A percentile compares a stretch with the other conserved stretches of the same genome.
Evolutionary conservation across 805 yeast species (phyloP).

Genomic region (Diddensiella caesifluorescens): DNA sequence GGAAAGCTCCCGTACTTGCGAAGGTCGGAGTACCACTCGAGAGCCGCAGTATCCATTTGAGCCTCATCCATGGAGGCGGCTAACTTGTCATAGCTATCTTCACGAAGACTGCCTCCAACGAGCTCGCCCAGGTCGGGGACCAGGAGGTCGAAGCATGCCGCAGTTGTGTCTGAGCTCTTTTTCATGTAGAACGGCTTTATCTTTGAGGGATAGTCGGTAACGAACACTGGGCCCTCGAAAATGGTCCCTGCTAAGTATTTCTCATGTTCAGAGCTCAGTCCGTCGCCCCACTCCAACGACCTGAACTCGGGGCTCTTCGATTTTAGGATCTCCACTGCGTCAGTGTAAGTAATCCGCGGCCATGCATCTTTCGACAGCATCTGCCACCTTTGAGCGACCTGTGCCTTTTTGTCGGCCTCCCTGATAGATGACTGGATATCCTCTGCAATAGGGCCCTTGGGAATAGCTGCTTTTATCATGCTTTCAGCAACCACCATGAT

Average conservation of each 20-base stretch:
- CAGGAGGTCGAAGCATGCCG: slow-evolving; percentile 83
- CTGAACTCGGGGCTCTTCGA: slow-evolving; percentile 22
- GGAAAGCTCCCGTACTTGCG: slow-evolving; percentile 79
- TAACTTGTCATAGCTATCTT: slow-evolving; percentile 51
- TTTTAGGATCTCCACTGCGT: slow-evolving; percentile 59
- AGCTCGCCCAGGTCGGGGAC: slow-evolving; percentile 92
- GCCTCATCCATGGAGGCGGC: slow-evolving; percentile 45
- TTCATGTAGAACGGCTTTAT: slow-evolving; percentile 94
- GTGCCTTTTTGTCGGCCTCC: slow-evolving; percentile 33
- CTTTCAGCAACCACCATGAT: slow-evolving; percentile 61
- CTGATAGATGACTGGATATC: slow-evolving; percentile 29
- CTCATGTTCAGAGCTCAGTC: slow-evolving; percentile 80
- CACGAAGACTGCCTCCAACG: slow-evolving; percentile 92
- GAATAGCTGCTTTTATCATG: slow-evolving; percentile 56
- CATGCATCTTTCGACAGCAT: slow-evolving; percentile 46
- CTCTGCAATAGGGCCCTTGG: slow-evolving; percentile 19
- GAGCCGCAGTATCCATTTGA: slow-evolving; percentile 48
- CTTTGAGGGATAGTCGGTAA: slow-evolving; percentile 75
- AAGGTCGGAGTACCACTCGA: slow-evolving; percentile 77
- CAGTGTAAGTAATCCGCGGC: slow-evolving; percentile 67
- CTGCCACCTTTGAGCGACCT: slow-evolving; percentile 53
- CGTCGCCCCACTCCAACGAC: slow-evolving; percentile 55
- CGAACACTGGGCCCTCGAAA: slow-evolving; percentile 73
- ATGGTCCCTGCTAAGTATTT: slow-evolving; percentile 72
- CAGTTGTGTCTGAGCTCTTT: slow-evolving; percentile 43